Evolutionary conservation across 116 monocot species (phyloP).

Genomic region (Trichopus zeylanicus): DNA sequence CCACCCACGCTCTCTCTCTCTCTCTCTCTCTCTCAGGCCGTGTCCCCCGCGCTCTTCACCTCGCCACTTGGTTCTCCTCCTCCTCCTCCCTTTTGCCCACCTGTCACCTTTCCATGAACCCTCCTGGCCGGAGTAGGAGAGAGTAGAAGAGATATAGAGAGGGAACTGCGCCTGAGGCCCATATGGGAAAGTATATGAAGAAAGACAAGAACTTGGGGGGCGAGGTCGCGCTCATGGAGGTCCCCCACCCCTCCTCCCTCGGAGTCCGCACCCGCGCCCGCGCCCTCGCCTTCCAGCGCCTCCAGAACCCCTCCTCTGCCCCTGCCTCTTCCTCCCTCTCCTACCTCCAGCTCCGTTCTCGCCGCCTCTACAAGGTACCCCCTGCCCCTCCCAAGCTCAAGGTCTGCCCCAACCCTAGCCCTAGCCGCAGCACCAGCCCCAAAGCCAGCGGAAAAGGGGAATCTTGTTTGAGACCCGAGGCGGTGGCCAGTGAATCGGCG

Average conservation of each 20-base stretch:
- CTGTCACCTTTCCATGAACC: background rate
- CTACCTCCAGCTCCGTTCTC: constrained; percentile 57
- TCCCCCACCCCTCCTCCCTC: constrained; percentile 22
- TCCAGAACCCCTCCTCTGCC: constrained; percentile 7
- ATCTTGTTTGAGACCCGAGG: background rate
- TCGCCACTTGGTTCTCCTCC: background rate
- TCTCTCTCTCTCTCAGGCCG: background rate
- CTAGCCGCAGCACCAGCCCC: background rate
- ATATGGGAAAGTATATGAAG: constrained; percentile 60
- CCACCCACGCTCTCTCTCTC: background rate
- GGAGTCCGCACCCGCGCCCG: constrained; percentile 63
- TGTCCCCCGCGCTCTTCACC: background rate
- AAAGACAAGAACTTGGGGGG: constrained; percentile 39
- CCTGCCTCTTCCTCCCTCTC: constrained; percentile 5
- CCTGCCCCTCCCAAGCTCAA: background rate
- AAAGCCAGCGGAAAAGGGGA: background rate
- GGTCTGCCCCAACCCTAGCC: background rate
- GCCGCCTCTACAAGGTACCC: constrained; percentile 40
- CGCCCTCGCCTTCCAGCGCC: constrained; percentile 44
- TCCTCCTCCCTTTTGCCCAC: background rate
- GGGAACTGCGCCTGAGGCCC: background rate
- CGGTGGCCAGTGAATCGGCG: background rate
- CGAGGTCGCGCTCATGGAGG: constrained; percentile 46
- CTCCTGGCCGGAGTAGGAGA: background rate
- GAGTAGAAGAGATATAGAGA: background rate